phyloP scores from a whole-genome alignment of 208 protist genomes.

The Trypanosomatidae sp. region DNA sequence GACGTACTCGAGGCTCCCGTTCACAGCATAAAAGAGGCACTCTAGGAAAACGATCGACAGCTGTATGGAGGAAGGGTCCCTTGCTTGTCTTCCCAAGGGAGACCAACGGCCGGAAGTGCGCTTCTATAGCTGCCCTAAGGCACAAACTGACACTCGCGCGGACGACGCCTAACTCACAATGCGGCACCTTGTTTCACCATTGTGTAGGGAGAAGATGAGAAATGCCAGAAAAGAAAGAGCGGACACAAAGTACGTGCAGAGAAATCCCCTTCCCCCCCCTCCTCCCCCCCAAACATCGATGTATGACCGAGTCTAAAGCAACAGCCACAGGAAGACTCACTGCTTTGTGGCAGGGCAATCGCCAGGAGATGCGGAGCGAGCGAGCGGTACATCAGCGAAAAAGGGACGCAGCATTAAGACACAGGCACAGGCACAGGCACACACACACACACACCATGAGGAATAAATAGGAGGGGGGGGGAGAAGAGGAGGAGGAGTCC shows the following conservation, averaged over 20 bases:
- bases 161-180: neutral
- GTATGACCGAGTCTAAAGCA: neutral
- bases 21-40: neutral
- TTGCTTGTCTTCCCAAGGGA: neutral
- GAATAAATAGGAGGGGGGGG: neutral
- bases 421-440: neutral
- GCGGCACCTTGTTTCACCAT: neutral
- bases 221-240: neutral
- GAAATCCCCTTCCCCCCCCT: neutral
- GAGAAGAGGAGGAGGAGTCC: neutral
- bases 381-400: neutral
- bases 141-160: neutral
- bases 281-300: neutral
- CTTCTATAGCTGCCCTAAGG: neutral
- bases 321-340: neutral
- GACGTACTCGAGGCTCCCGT: neutral
- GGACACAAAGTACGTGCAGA: neutral
- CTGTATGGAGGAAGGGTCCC: neutral
- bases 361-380: neutral
- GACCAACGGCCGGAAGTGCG: neutral
- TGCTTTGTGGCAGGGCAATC: neutral
- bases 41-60: neutral
- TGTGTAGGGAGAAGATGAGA: neutral
- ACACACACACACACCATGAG: neutral
- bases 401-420: neutral